Evolutionary conservation across 108 stramenopile species (phyloP), one percentile per base, ranked within the genome.

Genomic region (Craspedostauros australis): DNA sequence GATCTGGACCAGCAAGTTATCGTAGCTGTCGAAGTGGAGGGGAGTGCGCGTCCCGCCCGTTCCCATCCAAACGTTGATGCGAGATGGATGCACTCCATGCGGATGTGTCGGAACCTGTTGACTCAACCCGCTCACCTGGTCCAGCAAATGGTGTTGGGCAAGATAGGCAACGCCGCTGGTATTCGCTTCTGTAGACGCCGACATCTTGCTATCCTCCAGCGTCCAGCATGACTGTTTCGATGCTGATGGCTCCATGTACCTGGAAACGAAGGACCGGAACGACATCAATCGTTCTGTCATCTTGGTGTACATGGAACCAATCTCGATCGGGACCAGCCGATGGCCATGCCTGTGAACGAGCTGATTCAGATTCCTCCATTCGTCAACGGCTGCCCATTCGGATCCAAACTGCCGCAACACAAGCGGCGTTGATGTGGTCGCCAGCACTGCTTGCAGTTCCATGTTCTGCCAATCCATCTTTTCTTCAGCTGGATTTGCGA

Each of bases 1-100:
- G 15, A 91, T 33, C 34, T 91, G 89, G 7, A 79, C 66, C 23
- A 91, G 74, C 1, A 86, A n/a, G 46, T 91, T 91, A 48, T 82
- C 75, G 58, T 80, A 86, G 12, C 62, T 67, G 46, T 91, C 89
- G 53, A 71, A 80, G 47, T 91, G 89, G 12, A 84, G 50, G 3
- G 83, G 78, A 16, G 83, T 84, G 1, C 73, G 64, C 4, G 78
- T 80, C 21, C 83, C 83, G 24, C 76, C 83, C 19, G 76, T 84
- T 16, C 83, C 78, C 14, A 80, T 62, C 78, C 78, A 80, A n/a
- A 67, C 58, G 54, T 80, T 72, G 19, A 68, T 48, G 41, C 69
- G 72, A 0, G 56, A 57, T 22, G 74, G 73, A 8, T 68, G 46
- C 4, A 50, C 60, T 33, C 34, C 68, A 64, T 2, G 54, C 43